Percentiles rank a stretch among this genome's conserved stretches.
phyloP scores from a whole-genome alignment of 768 basidiomycete genomes.

The Mycena filopes region DNA sequence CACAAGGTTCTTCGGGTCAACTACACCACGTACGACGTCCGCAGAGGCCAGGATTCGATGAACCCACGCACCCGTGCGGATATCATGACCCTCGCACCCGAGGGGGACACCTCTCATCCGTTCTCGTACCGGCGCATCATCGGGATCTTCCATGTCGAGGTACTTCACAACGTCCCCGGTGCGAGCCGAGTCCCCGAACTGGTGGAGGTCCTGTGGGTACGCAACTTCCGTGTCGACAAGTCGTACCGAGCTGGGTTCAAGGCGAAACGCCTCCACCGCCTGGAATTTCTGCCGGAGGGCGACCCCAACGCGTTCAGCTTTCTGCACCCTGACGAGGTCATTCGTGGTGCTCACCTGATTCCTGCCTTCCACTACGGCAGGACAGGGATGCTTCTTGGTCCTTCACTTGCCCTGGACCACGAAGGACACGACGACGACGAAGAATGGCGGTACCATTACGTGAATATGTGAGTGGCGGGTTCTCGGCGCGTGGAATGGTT shows the following conservation, averaged over 20 bases:
- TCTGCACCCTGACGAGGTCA: background rate
- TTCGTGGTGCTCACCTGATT: background rate
- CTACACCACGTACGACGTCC: conserved; percentile 40
- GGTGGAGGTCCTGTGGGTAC: conserved; percentile 8
- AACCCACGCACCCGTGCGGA: conserved; percentile 42
- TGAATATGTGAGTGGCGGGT: background rate
- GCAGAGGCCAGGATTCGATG: conserved; percentile 43
- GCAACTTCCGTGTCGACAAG: background rate
- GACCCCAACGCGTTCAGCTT: conserved; percentile 2
- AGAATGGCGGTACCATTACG: background rate
- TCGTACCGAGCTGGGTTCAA: background rate
- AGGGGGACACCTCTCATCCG: conserved; percentile 30
- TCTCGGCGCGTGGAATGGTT: background rate
- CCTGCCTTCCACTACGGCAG: background rate
- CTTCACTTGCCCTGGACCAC: background rate
- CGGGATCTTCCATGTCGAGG: conserved; percentile 36
- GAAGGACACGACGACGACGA: background rate
- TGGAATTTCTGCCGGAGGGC: background rate
- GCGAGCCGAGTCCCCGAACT: background rate
- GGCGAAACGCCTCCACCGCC: background rate
- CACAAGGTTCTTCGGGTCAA: conserved; percentile 44
- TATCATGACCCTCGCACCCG: conserved; percentile 37
- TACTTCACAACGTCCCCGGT: background rate
- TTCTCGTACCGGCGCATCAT: conserved; percentile 38
- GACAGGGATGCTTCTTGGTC: background rate